These are phyloP conservation scores for Stereocaulon alpinum DNA, from an alignment of 495 filamentous ascomycete genomes.

Conservation along the genomic window DNA sequence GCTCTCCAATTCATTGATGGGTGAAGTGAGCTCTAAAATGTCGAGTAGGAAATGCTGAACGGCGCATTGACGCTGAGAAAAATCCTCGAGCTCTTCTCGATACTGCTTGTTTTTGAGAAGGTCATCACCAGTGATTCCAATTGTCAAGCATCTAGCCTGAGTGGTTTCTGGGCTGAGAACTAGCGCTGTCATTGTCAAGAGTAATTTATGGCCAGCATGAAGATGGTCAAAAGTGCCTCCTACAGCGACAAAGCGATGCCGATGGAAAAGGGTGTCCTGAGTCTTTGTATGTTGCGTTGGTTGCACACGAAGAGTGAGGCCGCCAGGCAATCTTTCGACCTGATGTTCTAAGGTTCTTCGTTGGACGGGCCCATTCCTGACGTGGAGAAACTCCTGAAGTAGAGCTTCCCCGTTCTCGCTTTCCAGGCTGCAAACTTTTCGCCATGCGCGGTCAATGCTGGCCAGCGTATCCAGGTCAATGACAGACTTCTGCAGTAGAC, in stretches of 20 bases:
- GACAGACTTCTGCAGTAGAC: constrained; percentile 46
- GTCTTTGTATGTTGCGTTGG: neutral
- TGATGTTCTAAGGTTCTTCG: constrained; percentile 25
- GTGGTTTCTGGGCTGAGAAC: constrained; percentile 41
- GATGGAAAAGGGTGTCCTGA: constrained; percentile 20
- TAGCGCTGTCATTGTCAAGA: constrained; percentile 75
- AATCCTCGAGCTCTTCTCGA: constrained; percentile 65
- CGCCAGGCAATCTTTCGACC: constrained; percentile 35
- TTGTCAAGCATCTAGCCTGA: constrained; percentile 39
- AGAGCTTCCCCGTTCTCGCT: constrained; percentile 44
- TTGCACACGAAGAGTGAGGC: constrained; percentile 30
- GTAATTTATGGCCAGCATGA: constrained; percentile 89
- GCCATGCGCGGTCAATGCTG: constrained; percentile 42
- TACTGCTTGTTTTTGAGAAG: constrained; percentile 83
- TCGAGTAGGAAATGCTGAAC: constrained; percentile 62
- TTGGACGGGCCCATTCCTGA: constrained; percentile 28
- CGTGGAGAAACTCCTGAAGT: constrained; percentile 24
- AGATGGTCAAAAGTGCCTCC: constrained; percentile 96
- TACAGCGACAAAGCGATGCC: constrained; percentile 57
- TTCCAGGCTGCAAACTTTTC: constrained; percentile 55
- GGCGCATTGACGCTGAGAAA: constrained; percentile 57
- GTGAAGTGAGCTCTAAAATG: constrained; percentile 50
- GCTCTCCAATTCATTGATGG: constrained; percentile 22
- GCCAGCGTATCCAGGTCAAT: constrained; percentile 54
- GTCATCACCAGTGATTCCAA: constrained; percentile 82